phyloP scores from a whole-genome alignment of 73 alveolate genomes.

The Durusdinium trenchii region DNA sequence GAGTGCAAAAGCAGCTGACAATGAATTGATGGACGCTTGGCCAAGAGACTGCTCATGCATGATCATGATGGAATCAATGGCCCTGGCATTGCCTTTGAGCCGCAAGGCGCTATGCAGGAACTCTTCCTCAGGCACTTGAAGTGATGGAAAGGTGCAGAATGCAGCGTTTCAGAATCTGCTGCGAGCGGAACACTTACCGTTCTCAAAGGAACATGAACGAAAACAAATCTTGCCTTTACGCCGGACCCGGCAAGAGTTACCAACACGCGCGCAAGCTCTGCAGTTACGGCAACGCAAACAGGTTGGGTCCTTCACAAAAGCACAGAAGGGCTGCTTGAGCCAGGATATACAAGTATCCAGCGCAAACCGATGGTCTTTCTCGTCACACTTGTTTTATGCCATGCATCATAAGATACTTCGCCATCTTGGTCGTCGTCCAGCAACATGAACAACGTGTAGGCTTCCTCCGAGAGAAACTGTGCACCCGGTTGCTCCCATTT shows the following conservation, averaged over 20 bases:
- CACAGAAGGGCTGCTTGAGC: no score
- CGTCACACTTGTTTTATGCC: background rate
- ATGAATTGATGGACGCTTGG: background rate
- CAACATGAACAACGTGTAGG: conserved; percentile 53
- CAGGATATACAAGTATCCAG: no score
- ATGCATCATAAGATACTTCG: conserved; percentile 45
- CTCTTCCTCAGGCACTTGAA: conserved; percentile 16
- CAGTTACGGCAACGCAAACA: no score
- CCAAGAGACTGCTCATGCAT: conserved; percentile 76
- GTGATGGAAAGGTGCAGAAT: background rate
- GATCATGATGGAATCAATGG: conserved; percentile 82
- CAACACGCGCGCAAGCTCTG: no score
- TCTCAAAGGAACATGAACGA: no score
- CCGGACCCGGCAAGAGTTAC: no score
- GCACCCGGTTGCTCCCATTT: no score
- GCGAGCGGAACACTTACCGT: no score
- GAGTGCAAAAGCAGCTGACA: background rate
- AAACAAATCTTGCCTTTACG: no score
- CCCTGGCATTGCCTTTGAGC: conserved; percentile 85
- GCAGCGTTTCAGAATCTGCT: no score
- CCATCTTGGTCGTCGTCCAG: conserved; percentile 81
- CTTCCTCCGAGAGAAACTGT: conserved; percentile 4
- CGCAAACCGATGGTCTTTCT: no score
- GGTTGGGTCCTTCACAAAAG: no score
- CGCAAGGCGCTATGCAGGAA: conserved; percentile 79